Evolutionary conservation across 345 rosid genomes (phyloP).

Genomic region (Hevea brasiliensis): DNA sequence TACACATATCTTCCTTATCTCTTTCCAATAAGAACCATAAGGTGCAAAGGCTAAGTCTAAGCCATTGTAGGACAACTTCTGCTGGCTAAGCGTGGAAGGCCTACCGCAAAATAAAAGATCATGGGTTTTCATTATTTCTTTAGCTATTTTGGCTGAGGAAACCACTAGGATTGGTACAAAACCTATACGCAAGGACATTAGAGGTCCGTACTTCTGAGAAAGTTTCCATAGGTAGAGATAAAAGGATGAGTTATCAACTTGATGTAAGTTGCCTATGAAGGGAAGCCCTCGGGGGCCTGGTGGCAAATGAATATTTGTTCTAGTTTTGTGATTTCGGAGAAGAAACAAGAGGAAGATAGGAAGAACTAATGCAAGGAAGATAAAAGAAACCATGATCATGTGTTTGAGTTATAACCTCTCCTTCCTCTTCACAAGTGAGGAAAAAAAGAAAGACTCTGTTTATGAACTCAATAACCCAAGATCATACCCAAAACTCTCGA

Average conservation of each 20-base stretch:
- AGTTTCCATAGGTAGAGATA: neutral
- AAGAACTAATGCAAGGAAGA: neutral
- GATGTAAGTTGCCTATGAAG: neutral
- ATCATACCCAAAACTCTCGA: no score
- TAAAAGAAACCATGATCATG: no score
- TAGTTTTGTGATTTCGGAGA: neutral
- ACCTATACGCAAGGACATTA: neutral
- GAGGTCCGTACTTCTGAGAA: conserved; percentile 3
- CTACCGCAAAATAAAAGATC: neutral
- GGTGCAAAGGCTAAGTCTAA: neutral
- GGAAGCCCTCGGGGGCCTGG: conserved; percentile 9
- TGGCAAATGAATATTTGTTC: neutral
- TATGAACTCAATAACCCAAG: no score
- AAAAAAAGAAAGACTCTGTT: no score
- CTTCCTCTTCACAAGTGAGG: no score
- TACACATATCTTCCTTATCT: neutral
- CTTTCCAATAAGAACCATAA: neutral
- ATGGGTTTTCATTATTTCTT: neutral
- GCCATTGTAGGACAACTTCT: conserved; percentile 2
- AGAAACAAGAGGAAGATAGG: neutral
- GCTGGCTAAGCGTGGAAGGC: neutral
- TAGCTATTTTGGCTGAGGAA: conserved; percentile 9
- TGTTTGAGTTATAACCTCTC: no score
- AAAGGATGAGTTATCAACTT: neutral
- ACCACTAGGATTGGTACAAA: neutral